Conservation (phyloP, 306 rosid genomes). For the Acmispon strigosus region DNA sequence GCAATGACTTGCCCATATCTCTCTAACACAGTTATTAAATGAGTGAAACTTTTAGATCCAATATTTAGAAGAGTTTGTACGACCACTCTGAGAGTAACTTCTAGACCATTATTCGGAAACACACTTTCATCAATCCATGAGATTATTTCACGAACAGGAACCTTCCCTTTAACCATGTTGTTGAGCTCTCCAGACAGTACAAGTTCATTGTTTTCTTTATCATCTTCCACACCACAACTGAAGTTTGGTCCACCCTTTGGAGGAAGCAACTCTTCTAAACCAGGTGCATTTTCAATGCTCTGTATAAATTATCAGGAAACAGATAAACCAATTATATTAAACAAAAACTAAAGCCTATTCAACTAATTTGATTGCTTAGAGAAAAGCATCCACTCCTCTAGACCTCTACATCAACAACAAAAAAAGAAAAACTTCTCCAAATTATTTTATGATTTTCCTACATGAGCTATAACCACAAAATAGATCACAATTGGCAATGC, state of each 20-base stretch:
- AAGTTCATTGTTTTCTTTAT: constrained; percentile 51
- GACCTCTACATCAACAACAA: neutral
- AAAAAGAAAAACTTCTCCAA: neutral
- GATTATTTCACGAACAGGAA: constrained; percentile 77
- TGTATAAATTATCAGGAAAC: constrained; percentile 26
- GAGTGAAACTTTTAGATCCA: constrained; percentile 97
- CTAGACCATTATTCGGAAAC: constrained; percentile 71
- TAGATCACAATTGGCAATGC: neutral
- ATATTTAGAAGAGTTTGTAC: constrained; percentile 84
- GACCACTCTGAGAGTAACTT: constrained; percentile 68
- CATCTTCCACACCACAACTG: constrained; percentile 49
- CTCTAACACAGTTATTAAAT: constrained; percentile 92
- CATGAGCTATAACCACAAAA: neutral
- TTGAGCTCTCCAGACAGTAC: constrained; percentile 67
- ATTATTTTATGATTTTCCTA: neutral
- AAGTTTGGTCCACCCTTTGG: constrained; percentile 85
- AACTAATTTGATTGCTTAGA: neutral
- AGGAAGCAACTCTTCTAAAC: constrained; percentile 92
- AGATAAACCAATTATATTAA: neutral
- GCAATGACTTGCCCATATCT: constrained; percentile 88
- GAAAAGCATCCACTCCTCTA: neutral
- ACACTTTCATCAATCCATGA: constrained; percentile 81
- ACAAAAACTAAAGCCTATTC: constrained; percentile 1
- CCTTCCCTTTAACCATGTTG: constrained; percentile 83
- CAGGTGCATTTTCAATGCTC: constrained; percentile 97